Conservation (phyloP, 768 basidiomycete species). For the Pulveroboletus sp. region DNA sequence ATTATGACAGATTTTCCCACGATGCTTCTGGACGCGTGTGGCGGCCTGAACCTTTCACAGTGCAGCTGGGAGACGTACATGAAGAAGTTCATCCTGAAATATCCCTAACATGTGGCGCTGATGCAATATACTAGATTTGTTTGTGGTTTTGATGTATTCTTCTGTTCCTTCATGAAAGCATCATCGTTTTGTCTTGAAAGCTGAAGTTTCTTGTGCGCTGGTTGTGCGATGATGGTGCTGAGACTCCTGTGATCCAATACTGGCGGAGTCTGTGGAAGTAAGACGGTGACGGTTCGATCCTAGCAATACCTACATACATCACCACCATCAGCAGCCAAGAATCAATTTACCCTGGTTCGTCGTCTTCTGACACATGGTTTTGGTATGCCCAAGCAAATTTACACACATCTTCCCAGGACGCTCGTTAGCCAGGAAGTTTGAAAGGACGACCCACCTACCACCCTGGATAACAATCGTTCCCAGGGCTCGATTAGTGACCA, state of each 20-base stretch:
- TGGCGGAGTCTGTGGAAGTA: neutral
- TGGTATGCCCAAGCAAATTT: neutral
- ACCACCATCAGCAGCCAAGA: conserved; percentile 2
- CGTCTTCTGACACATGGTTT: neutral
- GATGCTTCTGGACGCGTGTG: conserved; percentile 40
- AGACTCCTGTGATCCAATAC: conserved; percentile 2
- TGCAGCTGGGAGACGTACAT: conserved; percentile 62
- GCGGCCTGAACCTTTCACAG: conserved; percentile 38
- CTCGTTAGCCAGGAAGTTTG: neutral
- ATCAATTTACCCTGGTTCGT: neutral
- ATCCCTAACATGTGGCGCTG: conserved; percentile 41
- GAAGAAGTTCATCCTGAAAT: conserved; percentile 59
- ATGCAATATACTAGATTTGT: neutral
- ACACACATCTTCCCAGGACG: neutral
- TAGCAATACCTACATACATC: neutral
- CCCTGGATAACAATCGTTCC: neutral
- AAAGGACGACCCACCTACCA: neutral
- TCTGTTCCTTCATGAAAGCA: conserved; percentile 2
- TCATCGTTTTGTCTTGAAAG: conserved; percentile 21
- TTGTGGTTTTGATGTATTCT: neutral
- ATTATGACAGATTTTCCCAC: conserved; percentile 33
- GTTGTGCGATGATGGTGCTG: neutral
- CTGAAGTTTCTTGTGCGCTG: neutral
- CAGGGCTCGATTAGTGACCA: neutral
- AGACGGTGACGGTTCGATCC: conserved; percentile 10